Evolutionary conservation across 768 basidiomycete genomes (phyloP).

Genomic region (Psilocybe cyanescens): DNA sequence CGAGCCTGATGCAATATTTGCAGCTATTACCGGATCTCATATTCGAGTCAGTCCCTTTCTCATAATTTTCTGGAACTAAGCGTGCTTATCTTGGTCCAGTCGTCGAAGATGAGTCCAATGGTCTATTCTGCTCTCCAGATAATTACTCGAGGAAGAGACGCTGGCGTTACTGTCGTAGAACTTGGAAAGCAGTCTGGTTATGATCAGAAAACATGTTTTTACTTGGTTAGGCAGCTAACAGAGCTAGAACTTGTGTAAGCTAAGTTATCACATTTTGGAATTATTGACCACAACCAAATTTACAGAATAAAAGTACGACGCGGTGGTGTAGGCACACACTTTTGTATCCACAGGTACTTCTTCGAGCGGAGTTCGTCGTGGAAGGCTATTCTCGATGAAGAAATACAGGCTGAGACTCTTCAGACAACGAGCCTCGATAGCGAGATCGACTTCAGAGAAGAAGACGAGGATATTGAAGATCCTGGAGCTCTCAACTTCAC

Average conservation of each 20-base stretch:
- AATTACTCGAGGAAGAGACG: constrained; percentile 79
- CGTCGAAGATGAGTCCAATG: constrained; percentile 80
- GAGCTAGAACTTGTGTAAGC: constrained; percentile 76
- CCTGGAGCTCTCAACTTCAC: constrained; percentile 55
- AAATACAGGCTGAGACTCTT: constrained; percentile 47
- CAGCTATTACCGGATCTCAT: constrained; percentile 85
- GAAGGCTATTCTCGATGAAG: constrained; percentile 77
- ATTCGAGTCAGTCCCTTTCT: constrained; percentile 58
- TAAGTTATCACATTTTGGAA: not conserved
- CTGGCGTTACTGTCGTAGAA: constrained; percentile 78
- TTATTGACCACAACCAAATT: constrained; percentile 5
- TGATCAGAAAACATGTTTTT: constrained; percentile 90
- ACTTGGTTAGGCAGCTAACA: constrained; percentile 77
- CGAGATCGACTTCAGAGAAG: constrained; percentile 32
- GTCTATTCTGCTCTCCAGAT: constrained; percentile 85
- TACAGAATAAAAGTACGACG: constrained; percentile 75
- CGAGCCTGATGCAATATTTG: constrained; percentile 73
- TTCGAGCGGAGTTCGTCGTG: constrained; percentile 77
- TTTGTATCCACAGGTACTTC: constrained; percentile 85
- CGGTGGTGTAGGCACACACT: constrained; percentile 76
- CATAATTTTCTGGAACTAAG: not conserved
- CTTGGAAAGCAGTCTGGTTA: constrained; percentile 80
- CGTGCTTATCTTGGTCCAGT: constrained; percentile 42
- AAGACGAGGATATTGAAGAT: constrained; percentile 34
- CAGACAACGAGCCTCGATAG: constrained; percentile 27